Evolutionary conservation across 2,329 filamentous ascomycete genomes (phyloP).

Genomic region (Trichoderma sp.): DNA sequence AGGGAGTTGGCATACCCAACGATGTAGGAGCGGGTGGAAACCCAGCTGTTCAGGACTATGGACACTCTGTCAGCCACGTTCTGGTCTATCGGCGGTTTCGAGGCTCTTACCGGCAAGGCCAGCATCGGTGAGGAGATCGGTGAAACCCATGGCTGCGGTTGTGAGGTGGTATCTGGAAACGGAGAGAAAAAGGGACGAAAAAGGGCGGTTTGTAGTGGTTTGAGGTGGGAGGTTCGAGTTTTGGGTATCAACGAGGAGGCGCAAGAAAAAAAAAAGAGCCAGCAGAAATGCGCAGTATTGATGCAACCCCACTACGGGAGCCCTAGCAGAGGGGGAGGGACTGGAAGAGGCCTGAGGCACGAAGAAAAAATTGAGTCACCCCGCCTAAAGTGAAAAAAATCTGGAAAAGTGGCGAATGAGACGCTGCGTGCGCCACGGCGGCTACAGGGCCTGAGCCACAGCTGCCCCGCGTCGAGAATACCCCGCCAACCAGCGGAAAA

Average conservation of each 20-base stretch:
- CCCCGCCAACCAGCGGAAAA: slow-evolving; percentile 12
- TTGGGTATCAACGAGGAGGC: slow-evolving; percentile 30
- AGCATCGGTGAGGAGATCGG: slow-evolving; percentile 65
- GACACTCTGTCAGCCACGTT: slow-evolving; percentile 25
- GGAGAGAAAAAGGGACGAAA: not conserved
- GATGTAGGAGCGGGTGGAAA: slow-evolving; percentile 75
- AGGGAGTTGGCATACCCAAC: slow-evolving; percentile 64
- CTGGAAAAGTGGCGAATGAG: slow-evolving; percentile 18
- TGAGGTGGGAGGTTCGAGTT: not conserved
- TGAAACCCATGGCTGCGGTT: slow-evolving; percentile 61
- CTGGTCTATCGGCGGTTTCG: not conserved
- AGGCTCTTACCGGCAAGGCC: slow-evolving; percentile 49
- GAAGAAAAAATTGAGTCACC: slow-evolving; percentile 3
- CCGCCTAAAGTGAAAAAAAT: slow-evolving; percentile 20
- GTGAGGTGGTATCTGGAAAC: slow-evolving; percentile 19
- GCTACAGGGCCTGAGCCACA: slow-evolving; percentile 5
- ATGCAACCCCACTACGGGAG: slow-evolving; percentile 23
- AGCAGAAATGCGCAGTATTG: slow-evolving; percentile 20
- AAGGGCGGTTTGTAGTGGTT: not conserved
- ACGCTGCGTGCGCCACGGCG: slow-evolving; percentile 9
- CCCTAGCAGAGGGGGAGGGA: slow-evolving; percentile 9
- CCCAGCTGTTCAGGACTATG: slow-evolving; percentile 69
- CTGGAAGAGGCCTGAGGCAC: slow-evolving; percentile 9
- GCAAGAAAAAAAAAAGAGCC: slow-evolving; percentile 23
- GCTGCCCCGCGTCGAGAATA: slow-evolving; percentile 1